Evolutionary conservation across 1,284 basidiomycete genomes (phyloP), one percentile per base, ranked within the genome.

Genomic region (Flammula alnicola): DNA sequence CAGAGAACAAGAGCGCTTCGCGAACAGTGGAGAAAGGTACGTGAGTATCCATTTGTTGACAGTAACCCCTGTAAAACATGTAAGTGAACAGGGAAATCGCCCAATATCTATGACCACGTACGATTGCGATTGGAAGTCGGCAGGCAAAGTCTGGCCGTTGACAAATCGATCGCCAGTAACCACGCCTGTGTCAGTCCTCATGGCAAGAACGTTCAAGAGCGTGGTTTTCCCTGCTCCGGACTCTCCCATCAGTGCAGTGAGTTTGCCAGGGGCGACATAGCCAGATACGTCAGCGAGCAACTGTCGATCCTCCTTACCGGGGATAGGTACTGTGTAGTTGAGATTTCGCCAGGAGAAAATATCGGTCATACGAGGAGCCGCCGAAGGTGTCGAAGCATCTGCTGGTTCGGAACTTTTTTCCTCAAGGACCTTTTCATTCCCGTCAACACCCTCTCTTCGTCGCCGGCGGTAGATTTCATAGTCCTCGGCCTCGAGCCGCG

Each of bases 1-100:
- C 92, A 16, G 85, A 88, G 74, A 94, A 92, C 20, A 86, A 70
- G 0, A 95, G 73, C 6, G 91, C 90, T 64, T 95, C 92, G 31
- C 91, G 82, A 17, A 95, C 90, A 12, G 85, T 88, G 12, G 75
- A 69, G 9, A 78, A 83, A 1, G 79, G 71, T 46, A 85, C 63
- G 65, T 89, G 87, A 0, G 84, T 84, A 66, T 91, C 88, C 72
- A 85, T 82, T 66, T 91, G 88, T 66, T 90, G 86, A 49, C 80
- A 81, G 59, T 91, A 91, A 3, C 86, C 88, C 20, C 71, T 74
- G 20, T 8, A 3, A 16, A 16, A 40, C 29, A 23, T 39, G 11
- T 10, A 9, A 19, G 33, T 17, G 49, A 22, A 9, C 14, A 14
- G 10, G 6, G 25, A 41, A 33, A 14, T n/a, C n/a, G n/a, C n/a